Evolutionary conservation across 2,329 filamentous ascomycete genomes (phyloP).

Genomic region (Proliferodiscus dingleyae): DNA sequence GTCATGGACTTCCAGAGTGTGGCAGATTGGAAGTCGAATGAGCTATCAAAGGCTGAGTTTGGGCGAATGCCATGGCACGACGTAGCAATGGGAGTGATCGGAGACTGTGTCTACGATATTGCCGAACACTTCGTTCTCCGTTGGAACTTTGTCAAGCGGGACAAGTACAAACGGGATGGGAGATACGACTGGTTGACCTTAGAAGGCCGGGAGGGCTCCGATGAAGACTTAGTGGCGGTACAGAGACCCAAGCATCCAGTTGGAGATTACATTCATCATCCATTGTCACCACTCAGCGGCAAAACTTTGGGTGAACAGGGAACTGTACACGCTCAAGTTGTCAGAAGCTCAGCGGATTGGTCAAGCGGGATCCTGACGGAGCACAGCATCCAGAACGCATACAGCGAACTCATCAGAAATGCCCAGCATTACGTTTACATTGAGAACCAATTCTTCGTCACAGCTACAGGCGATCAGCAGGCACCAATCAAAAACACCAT

Average conservation of each 20-base stretch:
- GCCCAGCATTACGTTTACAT: conserved; percentile 95
- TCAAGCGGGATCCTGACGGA: conserved; percentile 84
- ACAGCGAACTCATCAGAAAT: conserved; percentile 76
- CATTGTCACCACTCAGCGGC: conserved; percentile 60
- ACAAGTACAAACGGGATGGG: conserved; percentile 91
- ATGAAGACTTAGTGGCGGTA: conserved; percentile 83
- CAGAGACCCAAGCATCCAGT: conserved; percentile 86
- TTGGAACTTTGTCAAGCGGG: conserved; percentile 95
- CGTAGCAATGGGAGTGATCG: conserved; percentile 85
- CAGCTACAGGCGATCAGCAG: conserved; percentile 85
- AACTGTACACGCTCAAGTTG: conserved; percentile 73
- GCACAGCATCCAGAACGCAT: conserved; percentile 83
- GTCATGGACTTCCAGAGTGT: conserved; percentile 95
- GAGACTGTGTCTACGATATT: conserved; percentile 87
- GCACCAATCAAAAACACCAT: conserved; percentile 82
- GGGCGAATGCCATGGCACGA: conserved; percentile 99
- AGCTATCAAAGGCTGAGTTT: conserved; percentile 83
- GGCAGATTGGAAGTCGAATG: conserved; percentile 86
- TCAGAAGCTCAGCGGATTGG: conserved; percentile 92
- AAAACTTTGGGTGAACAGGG: conserved; percentile 63
- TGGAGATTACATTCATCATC: conserved; percentile 81
- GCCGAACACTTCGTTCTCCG: conserved; percentile 91
- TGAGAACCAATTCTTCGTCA: conserved; percentile 98
- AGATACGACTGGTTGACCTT: conserved; percentile 81
- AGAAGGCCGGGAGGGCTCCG: conserved; percentile 67